Conservation (phyloP, 768 basidiomycete genomes). For the Boletus sensibilis region DNA sequence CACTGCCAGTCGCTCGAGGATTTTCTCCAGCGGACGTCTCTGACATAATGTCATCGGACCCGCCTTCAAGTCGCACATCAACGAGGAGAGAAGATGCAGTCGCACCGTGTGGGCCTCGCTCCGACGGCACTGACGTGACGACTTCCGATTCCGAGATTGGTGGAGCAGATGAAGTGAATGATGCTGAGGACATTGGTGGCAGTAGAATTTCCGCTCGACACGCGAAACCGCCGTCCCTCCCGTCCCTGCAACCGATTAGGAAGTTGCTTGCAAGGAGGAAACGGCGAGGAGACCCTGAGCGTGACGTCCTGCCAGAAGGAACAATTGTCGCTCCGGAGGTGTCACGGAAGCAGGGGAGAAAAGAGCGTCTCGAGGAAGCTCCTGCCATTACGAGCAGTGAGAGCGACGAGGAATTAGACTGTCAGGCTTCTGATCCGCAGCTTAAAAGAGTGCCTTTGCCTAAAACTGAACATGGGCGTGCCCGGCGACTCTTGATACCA, state of each 20-base stretch:
- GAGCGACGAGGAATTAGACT: conserved; percentile 14
- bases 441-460: conserved; percentile 33
- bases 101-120: background rate
- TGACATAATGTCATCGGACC: background rate
- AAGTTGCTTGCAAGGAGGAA: conserved; percentile 7
- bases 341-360: conserved; percentile 10
- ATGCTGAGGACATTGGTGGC: background rate
- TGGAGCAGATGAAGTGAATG: background rate
- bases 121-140: background rate
- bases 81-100: background rate
- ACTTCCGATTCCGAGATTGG: conserved; percentile 10
- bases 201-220: conserved; percentile 1
- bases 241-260: conserved; percentile 18
- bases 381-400: conserved; percentile 15
- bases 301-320: conserved; percentile 2
- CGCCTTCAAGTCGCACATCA: background rate
- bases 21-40: background rate
- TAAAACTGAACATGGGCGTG: conserved; percentile 31
- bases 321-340: background rate
- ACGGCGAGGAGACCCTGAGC: conserved; percentile 4
- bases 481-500: conserved; percentile 34
- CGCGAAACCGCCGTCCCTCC: background rate
- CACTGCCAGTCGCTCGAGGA: conserved; percentile 2
- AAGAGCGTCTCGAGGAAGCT: conserved; percentile 5
- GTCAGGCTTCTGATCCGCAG: conserved; percentile 18